Percentiles rank a stretch among this genome's conserved stretches.
Conservation (phyloP, 2,329 filamentous ascomycete species). For the Diaporthe velutina region DNA sequence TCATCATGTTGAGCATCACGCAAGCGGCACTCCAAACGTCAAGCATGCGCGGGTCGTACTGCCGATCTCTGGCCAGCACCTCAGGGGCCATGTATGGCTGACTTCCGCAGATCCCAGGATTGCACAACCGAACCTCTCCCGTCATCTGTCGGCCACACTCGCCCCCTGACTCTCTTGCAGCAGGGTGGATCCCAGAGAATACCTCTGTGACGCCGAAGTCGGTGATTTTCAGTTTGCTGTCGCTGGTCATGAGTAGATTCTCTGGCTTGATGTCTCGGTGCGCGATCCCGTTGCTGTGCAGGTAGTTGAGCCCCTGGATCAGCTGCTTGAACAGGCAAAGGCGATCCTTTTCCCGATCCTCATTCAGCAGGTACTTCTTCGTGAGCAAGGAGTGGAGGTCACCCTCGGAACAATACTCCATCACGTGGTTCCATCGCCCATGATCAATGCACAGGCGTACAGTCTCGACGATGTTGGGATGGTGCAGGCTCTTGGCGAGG, state of each 20-base stretch:
- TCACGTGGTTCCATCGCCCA: slow-evolving; percentile 88
- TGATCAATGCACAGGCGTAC: slow-evolving; percentile 81
- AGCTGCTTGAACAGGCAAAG: slow-evolving; percentile 92
- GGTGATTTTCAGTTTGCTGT: slow-evolving; percentile 89
- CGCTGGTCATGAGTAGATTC: slow-evolving; percentile 82
- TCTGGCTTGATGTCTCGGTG: slow-evolving; percentile 94
- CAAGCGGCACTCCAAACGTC: slow-evolving; percentile 91
- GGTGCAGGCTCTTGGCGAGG: slow-evolving; percentile 86
- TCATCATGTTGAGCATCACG: slow-evolving; percentile 83
- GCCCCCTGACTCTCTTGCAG: slow-evolving; percentile 78
- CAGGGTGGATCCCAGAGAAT: slow-evolving; percentile 85
- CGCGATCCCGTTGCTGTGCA: slow-evolving; percentile 87
- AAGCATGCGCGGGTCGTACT: slow-evolving; percentile 80
- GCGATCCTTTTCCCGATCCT: slow-evolving; percentile 77
- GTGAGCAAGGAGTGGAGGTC: slow-evolving; percentile 83
- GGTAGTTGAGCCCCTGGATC: slow-evolving; percentile 83
- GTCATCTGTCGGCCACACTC: slow-evolving; percentile 79
- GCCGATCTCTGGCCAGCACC: slow-evolving; percentile 76
- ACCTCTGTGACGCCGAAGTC: slow-evolving; percentile 93
- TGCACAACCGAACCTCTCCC: slow-evolving; percentile 76
- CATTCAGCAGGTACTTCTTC: slow-evolving; percentile 74
- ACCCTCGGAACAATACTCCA: slow-evolving; percentile 90
- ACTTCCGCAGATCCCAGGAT: slow-evolving; percentile 86
- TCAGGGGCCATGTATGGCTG: slow-evolving; percentile 90
- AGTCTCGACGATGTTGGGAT: slow-evolving; percentile 89